phyloP scores from a whole-genome alignment of 805 yeast genomes.

The Candida sakaeoensis region DNA sequence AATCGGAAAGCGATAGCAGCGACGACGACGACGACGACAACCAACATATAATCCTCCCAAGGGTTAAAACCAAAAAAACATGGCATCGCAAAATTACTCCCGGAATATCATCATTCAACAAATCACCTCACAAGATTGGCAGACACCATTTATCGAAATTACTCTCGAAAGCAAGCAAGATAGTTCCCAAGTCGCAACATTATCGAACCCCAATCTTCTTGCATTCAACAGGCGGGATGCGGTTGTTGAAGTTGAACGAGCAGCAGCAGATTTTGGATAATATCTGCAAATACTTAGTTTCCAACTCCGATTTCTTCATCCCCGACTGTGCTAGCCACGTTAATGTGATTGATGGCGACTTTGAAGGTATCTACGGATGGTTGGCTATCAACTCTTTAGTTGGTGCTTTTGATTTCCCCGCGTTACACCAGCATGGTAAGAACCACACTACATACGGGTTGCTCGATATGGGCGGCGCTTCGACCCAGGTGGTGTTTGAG shows the following conservation, averaged over 20 bases:
- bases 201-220: slow-evolving; percentile 62
- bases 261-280: slow-evolving; percentile 43
- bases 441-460: slow-evolving; percentile 51
- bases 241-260: slow-evolving; percentile 51
- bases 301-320: slow-evolving; percentile 47
- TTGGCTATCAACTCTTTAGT: slow-evolving; percentile 54
- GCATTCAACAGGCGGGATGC: slow-evolving; percentile 70
- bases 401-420: slow-evolving; percentile 40
- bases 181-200: slow-evolving; percentile 60
- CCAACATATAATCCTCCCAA: slow-evolving; percentile 22
- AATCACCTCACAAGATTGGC: slow-evolving; percentile 48
- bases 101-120: slow-evolving; percentile 51
- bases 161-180: slow-evolving; percentile 43
- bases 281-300: slow-evolving; percentile 48
- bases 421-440: slow-evolving; percentile 38
- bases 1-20: slow-evolving; percentile 2
- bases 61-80: slow-evolving; percentile 27
- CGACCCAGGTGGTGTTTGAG: slow-evolving; percentile 61
- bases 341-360: slow-evolving; percentile 58
- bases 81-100: slow-evolving; percentile 56
- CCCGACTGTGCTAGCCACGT: slow-evolving; percentile 63
- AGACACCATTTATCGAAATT: slow-evolving; percentile 48
- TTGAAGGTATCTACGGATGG: slow-evolving; percentile 70
- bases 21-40: background rate
- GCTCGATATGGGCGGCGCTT: slow-evolving; percentile 63